Conservation (phyloP, 2,329 filamentous ascomycete species). For the Aspergillus cejpii region DNA sequence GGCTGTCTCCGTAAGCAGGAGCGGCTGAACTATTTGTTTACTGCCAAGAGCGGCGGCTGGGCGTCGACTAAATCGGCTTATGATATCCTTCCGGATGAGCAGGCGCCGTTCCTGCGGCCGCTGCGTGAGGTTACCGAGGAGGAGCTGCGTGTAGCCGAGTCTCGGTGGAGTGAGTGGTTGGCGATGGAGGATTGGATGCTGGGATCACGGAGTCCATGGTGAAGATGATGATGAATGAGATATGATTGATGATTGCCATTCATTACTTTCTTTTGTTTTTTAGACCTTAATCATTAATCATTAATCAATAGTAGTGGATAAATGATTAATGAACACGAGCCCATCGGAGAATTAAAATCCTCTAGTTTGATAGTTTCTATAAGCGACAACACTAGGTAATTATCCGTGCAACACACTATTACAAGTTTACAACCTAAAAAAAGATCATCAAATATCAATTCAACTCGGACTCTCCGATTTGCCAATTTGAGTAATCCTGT, state of each 20-base stretch:
- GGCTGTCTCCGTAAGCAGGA: conserved; percentile 80
- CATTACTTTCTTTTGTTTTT: conserved; percentile 5
- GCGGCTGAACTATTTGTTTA: conserved; percentile 86
- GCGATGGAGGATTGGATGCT: conserved; percentile 99
- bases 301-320: too few relatives aligned
- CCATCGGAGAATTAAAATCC: too few relatives aligned
- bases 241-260: conserved; percentile 17
- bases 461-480: background rate
- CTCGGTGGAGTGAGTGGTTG: conserved; percentile 86
- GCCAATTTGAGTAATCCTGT: background rate
- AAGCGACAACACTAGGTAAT: background rate
- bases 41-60: conserved; percentile 88
- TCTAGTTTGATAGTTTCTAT: background rate
- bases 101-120: conserved; percentile 76
- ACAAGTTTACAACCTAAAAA: background rate
- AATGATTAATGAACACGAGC: too few relatives aligned
- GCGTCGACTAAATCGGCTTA: conserved; percentile 81
- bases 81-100: conserved; percentile 76
- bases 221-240: conserved; percentile 11
- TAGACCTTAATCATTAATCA: background rate
- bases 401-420: background rate
- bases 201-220: conserved; percentile 55
- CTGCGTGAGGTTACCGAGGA: conserved; percentile 66
- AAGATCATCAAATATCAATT: background rate
- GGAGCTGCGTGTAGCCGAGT: conserved; percentile 75